phyloP scores from a whole-genome alignment of 129 eudicot species.

The Lactuca saligna region DNA sequence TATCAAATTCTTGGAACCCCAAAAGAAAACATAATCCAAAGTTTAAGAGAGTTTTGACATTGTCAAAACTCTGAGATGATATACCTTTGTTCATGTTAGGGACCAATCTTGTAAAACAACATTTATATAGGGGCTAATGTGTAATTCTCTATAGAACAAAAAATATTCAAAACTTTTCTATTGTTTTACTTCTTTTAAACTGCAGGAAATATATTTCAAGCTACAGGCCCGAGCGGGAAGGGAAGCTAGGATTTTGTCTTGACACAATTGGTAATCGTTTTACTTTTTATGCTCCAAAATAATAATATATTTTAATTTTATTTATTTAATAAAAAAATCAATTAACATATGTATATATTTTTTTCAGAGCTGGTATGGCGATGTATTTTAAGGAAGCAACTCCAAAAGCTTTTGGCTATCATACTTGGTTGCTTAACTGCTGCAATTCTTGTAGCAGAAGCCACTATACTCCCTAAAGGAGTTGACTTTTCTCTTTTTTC shows the following conservation, averaged over 20 bases:
- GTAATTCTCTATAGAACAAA: constrained; percentile 4
- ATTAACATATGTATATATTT: neutral
- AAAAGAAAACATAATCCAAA: neutral
- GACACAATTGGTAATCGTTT: constrained; percentile 59
- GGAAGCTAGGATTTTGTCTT: constrained; percentile 56
- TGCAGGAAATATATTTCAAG: constrained; percentile 88
- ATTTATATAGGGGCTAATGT: neutral
- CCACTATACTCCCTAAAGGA: constrained; percentile 72
- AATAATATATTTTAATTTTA: neutral
- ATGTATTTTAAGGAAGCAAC: constrained; percentile 64
- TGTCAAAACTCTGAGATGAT: constrained; percentile 15
- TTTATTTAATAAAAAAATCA: neutral
- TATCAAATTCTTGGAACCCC: no score
- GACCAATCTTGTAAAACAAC: constrained; percentile 6
- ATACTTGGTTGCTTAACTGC: constrained; percentile 73
- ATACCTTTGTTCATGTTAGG: constrained; percentile 19
- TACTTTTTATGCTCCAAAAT: constrained; percentile 7
- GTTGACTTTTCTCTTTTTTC: constrained; percentile 90
- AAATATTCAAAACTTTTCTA: neutral
- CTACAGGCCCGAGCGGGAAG: constrained; percentile 70
- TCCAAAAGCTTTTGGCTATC: constrained; percentile 60
- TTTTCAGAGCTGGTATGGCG: constrained; percentile 79
- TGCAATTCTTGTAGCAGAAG: constrained; percentile 92
- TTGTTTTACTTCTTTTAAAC: constrained; percentile 15
- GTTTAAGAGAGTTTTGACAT: constrained; percentile 1